Evolutionary conservation across 495 filamentous ascomycete species (phyloP).

Genomic region (Aspergillus sclerotiicarbonarius): DNA sequence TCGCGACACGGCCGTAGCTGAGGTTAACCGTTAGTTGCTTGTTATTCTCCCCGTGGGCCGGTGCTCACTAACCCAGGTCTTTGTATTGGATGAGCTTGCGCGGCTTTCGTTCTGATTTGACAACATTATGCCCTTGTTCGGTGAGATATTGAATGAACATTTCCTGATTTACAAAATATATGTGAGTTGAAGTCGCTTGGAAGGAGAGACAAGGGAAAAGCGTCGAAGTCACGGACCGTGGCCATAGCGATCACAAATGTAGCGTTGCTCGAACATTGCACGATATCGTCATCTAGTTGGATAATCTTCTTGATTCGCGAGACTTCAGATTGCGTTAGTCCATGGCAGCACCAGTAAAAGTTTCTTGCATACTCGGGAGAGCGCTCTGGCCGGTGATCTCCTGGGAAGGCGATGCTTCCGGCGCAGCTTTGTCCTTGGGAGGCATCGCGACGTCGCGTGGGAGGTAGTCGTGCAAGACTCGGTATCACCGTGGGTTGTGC

Average conservation of each 20-base stretch:
- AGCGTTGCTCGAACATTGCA: constrained; percentile 82
- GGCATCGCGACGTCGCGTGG: constrained; percentile 56
- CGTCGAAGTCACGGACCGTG: constrained; percentile 53
- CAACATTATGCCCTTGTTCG: constrained; percentile 80
- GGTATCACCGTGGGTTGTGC: not conserved
- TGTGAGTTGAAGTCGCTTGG: not conserved
- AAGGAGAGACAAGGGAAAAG: not conserved
- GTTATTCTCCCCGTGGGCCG: not conserved
- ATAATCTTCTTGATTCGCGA: constrained; percentile 94
- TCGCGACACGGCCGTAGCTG: constrained; percentile 81
- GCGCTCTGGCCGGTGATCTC: constrained; percentile 82
- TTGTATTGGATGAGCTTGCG: constrained; percentile 94
- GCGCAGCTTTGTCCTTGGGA: constrained; percentile 70
- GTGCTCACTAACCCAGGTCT: constrained; percentile 66
- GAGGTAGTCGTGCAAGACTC: not conserved
- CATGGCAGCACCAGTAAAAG: not conserved
- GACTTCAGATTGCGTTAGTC: constrained; percentile 48
- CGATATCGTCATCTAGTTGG: constrained; percentile 78
- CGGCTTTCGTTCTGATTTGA: constrained; percentile 86
- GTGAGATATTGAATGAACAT: constrained; percentile 95
- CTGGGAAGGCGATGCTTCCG: constrained; percentile 62
- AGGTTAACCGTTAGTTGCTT: constrained; percentile 6
- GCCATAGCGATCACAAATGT: constrained; percentile 93
- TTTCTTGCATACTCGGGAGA: constrained; percentile 69
- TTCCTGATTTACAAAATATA: constrained; percentile 53